phyloP scores from a whole-genome alignment of 768 basidiomycete genomes.

The Baorangia bicolor region DNA sequence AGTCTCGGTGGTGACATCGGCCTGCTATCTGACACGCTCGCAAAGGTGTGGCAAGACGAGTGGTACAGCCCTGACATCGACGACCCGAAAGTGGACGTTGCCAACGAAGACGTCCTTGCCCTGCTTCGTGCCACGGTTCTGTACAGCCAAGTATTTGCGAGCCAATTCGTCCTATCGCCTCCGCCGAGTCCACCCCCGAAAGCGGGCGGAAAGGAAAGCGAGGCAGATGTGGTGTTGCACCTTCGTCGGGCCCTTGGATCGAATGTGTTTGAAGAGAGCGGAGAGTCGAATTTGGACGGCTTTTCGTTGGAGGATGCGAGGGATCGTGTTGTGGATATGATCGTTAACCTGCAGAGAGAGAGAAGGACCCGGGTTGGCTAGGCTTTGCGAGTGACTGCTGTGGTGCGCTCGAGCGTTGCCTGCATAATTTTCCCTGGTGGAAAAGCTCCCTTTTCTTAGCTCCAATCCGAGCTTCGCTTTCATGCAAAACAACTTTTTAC shows the following conservation, averaged over 20 bases:
- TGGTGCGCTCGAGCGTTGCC: neutral
- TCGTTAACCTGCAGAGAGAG: conserved; percentile 41
- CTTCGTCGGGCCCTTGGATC: conserved; percentile 58
- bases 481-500: neutral
- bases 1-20: conserved; percentile 61
- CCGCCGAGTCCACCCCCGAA: conserved; percentile 52
- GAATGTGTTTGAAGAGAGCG: conserved; percentile 41
- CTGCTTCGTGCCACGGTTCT: conserved; percentile 61
- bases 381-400: neutral
- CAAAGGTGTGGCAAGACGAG: conserved; percentile 52
- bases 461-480: neutral
- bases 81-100: conserved; percentile 29
- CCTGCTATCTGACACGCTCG: conserved; percentile 53
- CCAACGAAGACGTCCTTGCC: conserved; percentile 48
- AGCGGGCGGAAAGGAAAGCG: neutral
- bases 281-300: conserved; percentile 18
- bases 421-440: neutral
- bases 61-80: conserved; percentile 29
- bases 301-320: conserved; percentile 68
- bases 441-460: neutral
- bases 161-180: conserved; percentile 48
- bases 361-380: conserved; percentile 22
- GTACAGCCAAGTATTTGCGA: conserved; percentile 59
- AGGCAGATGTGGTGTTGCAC: conserved; percentile 40
- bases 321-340: conserved; percentile 73